Evolutionary conservation across 2,329 filamentous ascomycete species (phyloP).

Genomic region (Penicillium italicum): DNA sequence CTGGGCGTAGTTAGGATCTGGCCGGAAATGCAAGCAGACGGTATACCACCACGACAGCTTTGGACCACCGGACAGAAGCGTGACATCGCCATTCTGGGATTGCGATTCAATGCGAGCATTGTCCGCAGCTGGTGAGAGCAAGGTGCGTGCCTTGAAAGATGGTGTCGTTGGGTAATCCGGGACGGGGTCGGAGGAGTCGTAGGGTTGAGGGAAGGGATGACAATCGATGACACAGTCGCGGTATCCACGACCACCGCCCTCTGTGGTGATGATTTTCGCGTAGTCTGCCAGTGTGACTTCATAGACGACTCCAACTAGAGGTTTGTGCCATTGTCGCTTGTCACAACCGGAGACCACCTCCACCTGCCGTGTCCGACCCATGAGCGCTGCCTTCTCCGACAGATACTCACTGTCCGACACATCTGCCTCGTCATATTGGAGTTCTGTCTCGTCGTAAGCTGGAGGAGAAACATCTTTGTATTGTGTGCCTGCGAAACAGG

Average conservation of each 20-base stretch:
- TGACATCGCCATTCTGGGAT: neutral
- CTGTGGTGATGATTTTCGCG: constrained; percentile 79
- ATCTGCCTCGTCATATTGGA: constrained; percentile 8
- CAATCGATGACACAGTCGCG: constrained; percentile 78
- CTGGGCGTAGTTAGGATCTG: constrained; percentile 70
- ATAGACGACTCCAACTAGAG: constrained; percentile 89
- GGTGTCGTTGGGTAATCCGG: constrained; percentile 60
- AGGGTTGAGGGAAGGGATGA: constrained; percentile 58
- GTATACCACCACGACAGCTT: constrained; percentile 14
- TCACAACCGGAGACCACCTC: constrained; percentile 38
- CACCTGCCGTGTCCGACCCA: constrained; percentile 15
- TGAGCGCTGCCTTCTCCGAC: constrained; percentile 36
- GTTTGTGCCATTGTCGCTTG: constrained; percentile 69
- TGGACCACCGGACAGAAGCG: neutral
- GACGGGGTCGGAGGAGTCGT: constrained; percentile 52
- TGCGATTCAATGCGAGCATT: constrained; percentile 19
- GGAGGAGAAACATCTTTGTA: constrained; percentile 49
- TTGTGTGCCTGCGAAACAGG: constrained; percentile 83
- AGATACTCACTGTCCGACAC: constrained; percentile 6
- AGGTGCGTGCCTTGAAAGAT: constrained; percentile 78
- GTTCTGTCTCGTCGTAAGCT: neutral
- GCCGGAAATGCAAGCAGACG: constrained; percentile 51
- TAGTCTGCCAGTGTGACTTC: constrained; percentile 84
- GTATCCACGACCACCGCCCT: constrained; percentile 84
- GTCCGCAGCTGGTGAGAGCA: constrained; percentile 62